Conservation (phyloP, 495 filamentous ascomycete species). For the Penicillium maclennaniae region DNA sequence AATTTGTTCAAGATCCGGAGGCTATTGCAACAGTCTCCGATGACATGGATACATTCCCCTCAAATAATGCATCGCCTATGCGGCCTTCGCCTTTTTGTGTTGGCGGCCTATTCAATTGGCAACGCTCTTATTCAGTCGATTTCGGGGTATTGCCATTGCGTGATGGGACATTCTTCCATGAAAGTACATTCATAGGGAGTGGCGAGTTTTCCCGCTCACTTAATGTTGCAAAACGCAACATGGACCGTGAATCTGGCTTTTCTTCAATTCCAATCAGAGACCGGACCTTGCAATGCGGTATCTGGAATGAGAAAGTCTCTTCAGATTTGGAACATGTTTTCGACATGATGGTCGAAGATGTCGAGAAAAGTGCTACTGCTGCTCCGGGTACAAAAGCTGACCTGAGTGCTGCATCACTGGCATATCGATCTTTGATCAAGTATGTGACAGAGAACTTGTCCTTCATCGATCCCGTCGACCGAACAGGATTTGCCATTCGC, state of each 20-base stretch:
- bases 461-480: slow-evolving; percentile 52
- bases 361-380: slow-evolving; percentile 14
- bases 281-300: slow-evolving; percentile 56
- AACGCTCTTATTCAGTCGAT: slow-evolving; percentile 60
- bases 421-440: slow-evolving; percentile 37
- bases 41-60: slow-evolving; percentile 7
- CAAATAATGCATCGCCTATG: neutral
- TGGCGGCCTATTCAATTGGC: slow-evolving; percentile 49
- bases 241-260: slow-evolving; percentile 31
- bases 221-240: slow-evolving; percentile 25
- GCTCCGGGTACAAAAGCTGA: neutral
- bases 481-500: slow-evolving; percentile 35
- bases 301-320: slow-evolving; percentile 66
- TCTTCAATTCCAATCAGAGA: slow-evolving; percentile 45
- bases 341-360: slow-evolving; percentile 44
- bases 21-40: slow-evolving; percentile 10
- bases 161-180: slow-evolving; percentile 69
- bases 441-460: slow-evolving; percentile 49
- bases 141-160: slow-evolving; percentile 70
- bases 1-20: slow-evolving; percentile 21
- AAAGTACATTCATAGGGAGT: slow-evolving; percentile 71
- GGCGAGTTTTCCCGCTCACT: slow-evolving; percentile 58
- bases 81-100: slow-evolving; percentile 7
- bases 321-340: slow-evolving; percentile 62
- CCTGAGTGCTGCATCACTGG: slow-evolving; percentile 3